phyloP scores from a whole-genome alignment of 2,329 filamentous ascomycete genomes.

The Exophiala sp. region DNA sequence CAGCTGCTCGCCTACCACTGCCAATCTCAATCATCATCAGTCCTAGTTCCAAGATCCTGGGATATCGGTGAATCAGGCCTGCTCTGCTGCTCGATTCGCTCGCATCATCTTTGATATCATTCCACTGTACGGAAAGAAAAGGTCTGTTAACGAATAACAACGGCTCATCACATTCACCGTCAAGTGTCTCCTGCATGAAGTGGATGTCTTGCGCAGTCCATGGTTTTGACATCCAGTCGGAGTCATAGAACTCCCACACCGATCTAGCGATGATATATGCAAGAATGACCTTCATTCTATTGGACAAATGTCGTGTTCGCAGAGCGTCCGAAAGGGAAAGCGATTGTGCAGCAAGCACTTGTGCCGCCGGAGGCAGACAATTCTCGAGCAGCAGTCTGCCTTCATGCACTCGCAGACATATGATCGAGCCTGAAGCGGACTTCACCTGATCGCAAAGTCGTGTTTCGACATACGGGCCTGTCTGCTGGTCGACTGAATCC shows the following conservation, averaged over 20 bases:
- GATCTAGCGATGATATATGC: slow-evolving; percentile 4
- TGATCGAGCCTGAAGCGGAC: background rate
- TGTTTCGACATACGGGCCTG: no score
- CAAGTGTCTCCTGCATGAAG: no score
- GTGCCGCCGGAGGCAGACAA: background rate
- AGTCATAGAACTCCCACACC: slow-evolving; percentile 4
- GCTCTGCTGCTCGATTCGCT: background rate
- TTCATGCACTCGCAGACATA: background rate
- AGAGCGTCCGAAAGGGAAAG: background rate
- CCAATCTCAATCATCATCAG: slow-evolving; percentile 4
- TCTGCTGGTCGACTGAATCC: no score
- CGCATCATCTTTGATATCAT: background rate
- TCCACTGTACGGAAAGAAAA: background rate
- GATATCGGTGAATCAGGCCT: background rate
- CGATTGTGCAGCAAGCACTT: background rate
- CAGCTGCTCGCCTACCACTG: background rate
- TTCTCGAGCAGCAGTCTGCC: background rate
- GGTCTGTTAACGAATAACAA: background rate
- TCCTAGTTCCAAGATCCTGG: background rate
- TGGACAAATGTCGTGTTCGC: background rate
- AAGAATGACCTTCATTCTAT: slow-evolving; percentile 4
- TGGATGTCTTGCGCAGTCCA: slow-evolving; percentile 3
- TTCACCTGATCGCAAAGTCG: background rate
- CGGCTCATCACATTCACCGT: no score
- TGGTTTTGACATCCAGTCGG: slow-evolving; percentile 3